Percentiles rank a stretch among this genome's conserved stretches.
These are phyloP conservation scores for Carex arenaria DNA, from an alignment of 202 grass and related monocot genomes.

Conservation along the genomic window DNA sequence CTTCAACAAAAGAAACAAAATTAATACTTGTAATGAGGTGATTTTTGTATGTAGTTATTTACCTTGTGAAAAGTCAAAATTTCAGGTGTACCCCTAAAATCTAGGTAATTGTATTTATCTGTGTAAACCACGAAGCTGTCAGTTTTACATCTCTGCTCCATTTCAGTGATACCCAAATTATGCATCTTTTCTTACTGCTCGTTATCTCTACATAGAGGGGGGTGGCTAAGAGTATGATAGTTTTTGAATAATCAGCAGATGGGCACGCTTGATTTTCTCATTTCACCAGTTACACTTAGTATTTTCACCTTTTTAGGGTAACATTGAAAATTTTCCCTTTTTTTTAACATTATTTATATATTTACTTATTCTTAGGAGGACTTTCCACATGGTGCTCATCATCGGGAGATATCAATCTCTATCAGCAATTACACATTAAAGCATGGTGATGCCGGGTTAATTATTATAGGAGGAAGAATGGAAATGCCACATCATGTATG, in stretches of 20 bases:
- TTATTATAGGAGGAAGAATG: constrained; percentile 89
- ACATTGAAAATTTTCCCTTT: neutral
- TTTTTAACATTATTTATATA: neutral
- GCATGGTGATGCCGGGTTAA: constrained; percentile 78
- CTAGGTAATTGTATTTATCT: neutral
- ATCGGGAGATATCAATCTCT: constrained; percentile 76
- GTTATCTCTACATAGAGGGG: neutral
- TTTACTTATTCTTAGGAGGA: constrained; percentile 42
- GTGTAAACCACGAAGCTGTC: neutral
- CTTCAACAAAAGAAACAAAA: neutral
- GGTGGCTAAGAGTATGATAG: neutral
- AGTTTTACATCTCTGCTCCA: neutral
- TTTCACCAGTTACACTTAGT: neutral
- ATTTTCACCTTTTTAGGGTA: neutral
- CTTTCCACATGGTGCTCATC: constrained; percentile 75
- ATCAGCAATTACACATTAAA: constrained; percentile 87
- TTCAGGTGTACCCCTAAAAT: neutral
- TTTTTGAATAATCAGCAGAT: neutral
- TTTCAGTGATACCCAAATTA: neutral
- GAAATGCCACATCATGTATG: constrained; percentile 96
- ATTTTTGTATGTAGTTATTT: neutral
- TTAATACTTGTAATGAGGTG: neutral
- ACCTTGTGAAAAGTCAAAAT: neutral
- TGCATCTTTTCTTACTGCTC: neutral
- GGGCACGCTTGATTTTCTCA: neutral